Base-by-base conservation (phyloP, 306 rosid genomes). In the Cucurbita moschata region DNA sequence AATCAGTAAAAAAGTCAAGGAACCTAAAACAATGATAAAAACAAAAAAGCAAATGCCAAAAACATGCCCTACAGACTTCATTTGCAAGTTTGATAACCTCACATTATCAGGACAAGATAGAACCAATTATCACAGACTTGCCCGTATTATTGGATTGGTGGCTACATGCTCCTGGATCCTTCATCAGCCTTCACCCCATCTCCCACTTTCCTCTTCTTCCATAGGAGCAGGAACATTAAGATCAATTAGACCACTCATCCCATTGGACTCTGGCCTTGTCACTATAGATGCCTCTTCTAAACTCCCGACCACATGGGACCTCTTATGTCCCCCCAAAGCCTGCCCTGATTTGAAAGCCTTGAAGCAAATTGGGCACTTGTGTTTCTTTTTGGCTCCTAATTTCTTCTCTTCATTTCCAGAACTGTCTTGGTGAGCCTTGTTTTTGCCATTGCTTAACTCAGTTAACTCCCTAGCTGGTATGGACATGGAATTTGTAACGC, bases 241-340 rank as follows among this genome's bases (percentile, higher is more conserved):
- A 88, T 93, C 98, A 82, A 93, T 85, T 54, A 87, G 77, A 61
- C 87, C 81, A 18, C 83, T 86, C 57, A 58, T 78, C 73, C 75
- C 70, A 51, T 83, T 74, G 18, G 73, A 75, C 73, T 78, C 80
- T 71, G 86, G 86, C 49, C 83, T 82, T 26, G 83, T 81, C 57
- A 86, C 84, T n/a, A 82, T 58, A 38, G 90, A 82, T 67, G 80
- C 80, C 13, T 85, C 88, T 56, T 84, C 89, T 65, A 81, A 79
- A 7, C 93, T 92, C 66, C 94, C 97, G 68, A 85, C 81, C 79
- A 88, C 88, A 79, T 93, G 98, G 68, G 98, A 93, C 85, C 97
- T 88, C 80, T 93, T 93, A 83, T 93, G 98, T 67, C 98, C 98
- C 5, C 98, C 98, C 64, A 93, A 86, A 50, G 98, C 98, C 84